Percentiles rank a stretch among this genome's conserved stretches.
Evolutionary conservation across 441 rosid genomes (phyloP).

Genomic region (Metrosideros polymorpha): DNA sequence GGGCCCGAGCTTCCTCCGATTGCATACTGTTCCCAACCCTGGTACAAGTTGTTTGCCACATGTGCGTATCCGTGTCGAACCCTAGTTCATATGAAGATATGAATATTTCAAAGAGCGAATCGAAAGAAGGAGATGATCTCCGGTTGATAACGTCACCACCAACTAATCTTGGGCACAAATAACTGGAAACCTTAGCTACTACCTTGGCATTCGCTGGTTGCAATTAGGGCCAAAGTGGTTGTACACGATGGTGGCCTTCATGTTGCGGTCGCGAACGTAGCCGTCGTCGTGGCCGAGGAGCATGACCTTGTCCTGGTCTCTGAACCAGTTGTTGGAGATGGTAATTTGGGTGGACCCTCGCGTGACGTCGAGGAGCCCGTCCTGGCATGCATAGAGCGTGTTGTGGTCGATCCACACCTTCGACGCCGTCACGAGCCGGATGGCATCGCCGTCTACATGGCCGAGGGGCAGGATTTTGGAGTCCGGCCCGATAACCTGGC

Average conservation of each 20-base stretch:
- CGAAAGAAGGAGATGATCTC: neutral
- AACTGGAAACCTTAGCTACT: neutral
- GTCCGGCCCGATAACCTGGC: constrained; percentile 53
- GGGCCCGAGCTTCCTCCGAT: constrained; percentile 87
- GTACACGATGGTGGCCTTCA: constrained; percentile 66
- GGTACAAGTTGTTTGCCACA: constrained; percentile 61
- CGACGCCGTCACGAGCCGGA: constrained; percentile 48
- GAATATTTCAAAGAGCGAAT: neutral
- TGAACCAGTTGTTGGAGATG: constrained; percentile 79
- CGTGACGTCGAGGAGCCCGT: constrained; percentile 76
- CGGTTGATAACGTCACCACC: neutral
- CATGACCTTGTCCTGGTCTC: constrained; percentile 82
- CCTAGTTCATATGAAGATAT: constrained; percentile 13
- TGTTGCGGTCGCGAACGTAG: constrained; percentile 40
- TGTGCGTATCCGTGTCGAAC: constrained; percentile 72
- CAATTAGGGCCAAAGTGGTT: constrained; percentile 89
- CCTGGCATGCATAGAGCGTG: constrained; percentile 55
- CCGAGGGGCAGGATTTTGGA: constrained; percentile 29
- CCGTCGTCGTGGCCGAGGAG: constrained; percentile 78
- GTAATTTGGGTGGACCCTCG: constrained; percentile 54
- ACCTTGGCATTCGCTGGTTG: constrained; percentile 89
- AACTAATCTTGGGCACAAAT: neutral
- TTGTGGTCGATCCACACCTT: constrained; percentile 82
- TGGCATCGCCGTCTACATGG: constrained; percentile 57
- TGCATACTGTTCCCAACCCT: constrained; percentile 79